Evolutionary conservation across 139 green algal species (phyloP).

Genomic region (Micractinium sp.): DNA sequence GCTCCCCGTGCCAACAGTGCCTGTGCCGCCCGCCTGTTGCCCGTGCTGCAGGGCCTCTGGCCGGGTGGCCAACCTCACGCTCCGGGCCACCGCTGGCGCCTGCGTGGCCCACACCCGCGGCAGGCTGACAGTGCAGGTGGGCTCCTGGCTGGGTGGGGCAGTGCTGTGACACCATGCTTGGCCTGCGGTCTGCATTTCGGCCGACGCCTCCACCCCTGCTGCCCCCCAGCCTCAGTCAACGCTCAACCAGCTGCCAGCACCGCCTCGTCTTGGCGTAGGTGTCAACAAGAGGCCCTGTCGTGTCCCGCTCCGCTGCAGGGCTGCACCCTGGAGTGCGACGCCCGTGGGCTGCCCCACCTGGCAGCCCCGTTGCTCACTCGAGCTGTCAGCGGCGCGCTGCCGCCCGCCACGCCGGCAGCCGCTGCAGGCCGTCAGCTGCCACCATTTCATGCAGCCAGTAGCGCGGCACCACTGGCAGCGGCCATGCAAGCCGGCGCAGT

Average conservation of each 20-base stretch:
- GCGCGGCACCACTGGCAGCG: neutral
- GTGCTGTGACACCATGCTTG: neutral
- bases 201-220: neutral
- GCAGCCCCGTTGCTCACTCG: conserved; percentile 18
- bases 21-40: too few species aligned
- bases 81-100: neutral
- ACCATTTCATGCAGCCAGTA: too few species aligned
- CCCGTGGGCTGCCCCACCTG: conserved; percentile 23
- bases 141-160: neutral
- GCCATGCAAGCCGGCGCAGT: neutral
- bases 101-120: conserved; percentile 34
- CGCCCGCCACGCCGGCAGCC: neutral
- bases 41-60: conserved; percentile 16
- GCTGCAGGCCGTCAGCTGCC: neutral
- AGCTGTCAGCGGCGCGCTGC: conserved; percentile 6
- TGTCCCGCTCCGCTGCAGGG: neutral
- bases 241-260: neutral
- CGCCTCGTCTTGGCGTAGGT: neutral
- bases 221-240: too few species aligned
- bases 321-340: conserved; percentile 34
- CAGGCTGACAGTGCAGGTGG: conserved; percentile 27
- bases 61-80: conserved; percentile 32
- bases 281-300: too few species aligned
- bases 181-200: neutral
- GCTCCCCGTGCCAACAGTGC: too few species aligned